Evolutionary conservation across 306 rosid species (phyloP).

Genomic region (Hylodesmum podocarpum): DNA sequence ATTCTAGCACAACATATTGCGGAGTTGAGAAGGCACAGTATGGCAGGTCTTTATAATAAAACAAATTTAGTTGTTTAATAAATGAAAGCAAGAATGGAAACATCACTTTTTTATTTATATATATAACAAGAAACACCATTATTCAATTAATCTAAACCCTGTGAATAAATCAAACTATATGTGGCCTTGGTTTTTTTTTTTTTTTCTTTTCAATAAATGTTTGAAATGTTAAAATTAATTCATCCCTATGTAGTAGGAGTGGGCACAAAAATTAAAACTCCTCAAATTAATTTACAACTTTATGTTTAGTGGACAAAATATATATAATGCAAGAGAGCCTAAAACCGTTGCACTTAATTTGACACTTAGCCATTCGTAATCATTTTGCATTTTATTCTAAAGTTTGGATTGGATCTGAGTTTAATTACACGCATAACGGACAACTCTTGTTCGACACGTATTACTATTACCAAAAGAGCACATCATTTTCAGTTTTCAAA

Average conservation of each 20-base stretch:
- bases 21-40: neutral
- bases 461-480: neutral
- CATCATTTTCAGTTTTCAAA: neutral
- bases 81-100: neutral
- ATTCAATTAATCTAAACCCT: neutral
- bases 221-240: neutral
- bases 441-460: neutral
- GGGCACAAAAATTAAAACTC: neutral
- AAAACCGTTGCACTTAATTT: constrained; percentile 24
- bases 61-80: neutral
- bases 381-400: constrained; percentile 1
- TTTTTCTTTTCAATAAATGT: neutral
- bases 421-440: neutral
- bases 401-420: constrained; percentile 9
- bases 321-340: neutral
- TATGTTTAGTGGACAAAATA: neutral
- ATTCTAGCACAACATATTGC: neutral
- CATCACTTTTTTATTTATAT: neutral
- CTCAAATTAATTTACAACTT: neutral
- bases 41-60: neutral
- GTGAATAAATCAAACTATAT: neutral
- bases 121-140: neutral
- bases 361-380: constrained; percentile 5
- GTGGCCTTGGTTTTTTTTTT: too few species aligned
- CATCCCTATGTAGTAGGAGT: neutral